Conservation (phyloP, 768 basidiomycete genomes). For the Mycena amicta region DNA sequence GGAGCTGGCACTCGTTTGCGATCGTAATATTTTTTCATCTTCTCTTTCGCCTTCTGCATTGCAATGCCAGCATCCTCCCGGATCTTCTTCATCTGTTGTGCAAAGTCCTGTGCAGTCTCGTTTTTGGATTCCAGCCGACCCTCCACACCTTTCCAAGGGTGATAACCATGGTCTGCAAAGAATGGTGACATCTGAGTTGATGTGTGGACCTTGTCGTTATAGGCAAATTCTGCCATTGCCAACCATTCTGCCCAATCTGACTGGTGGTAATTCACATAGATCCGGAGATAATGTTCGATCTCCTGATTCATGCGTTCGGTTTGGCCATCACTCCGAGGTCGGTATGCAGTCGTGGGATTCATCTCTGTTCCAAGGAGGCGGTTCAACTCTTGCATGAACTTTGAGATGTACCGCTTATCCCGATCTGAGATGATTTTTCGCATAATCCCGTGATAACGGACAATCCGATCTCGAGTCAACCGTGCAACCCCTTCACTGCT, state of each 20-base stretch:
- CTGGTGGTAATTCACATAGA: slow-evolving; percentile 32
- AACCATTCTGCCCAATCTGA: slow-evolving; percentile 38
- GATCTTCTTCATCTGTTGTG: slow-evolving; percentile 24
- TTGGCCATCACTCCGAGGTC: slow-evolving; percentile 45
- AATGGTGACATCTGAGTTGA: slow-evolving; percentile 36
- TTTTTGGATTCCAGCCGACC: not conserved
- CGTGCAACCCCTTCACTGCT: no score
- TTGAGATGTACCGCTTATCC: slow-evolving; percentile 23
- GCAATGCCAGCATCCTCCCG: no score
- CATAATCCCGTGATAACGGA: slow-evolving; percentile 28
- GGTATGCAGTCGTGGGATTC: slow-evolving; percentile 39
- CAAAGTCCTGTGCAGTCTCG: slow-evolving; percentile 22
- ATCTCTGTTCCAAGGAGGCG: slow-evolving; percentile 29
- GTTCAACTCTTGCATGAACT: slow-evolving; percentile 31
- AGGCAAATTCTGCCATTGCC: slow-evolving; percentile 32
- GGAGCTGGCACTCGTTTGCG: no score
- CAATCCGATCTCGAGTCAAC: slow-evolving; percentile 22
- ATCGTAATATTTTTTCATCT: no score
- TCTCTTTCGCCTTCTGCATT: no score
- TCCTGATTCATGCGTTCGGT: slow-evolving; percentile 41
- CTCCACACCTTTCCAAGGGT: slow-evolving; percentile 18
- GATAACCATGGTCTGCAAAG: slow-evolving; percentile 26
- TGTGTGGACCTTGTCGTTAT: slow-evolving; percentile 34
- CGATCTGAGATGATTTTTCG: slow-evolving; percentile 1
- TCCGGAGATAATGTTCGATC: no score